A percentile compares a stretch with the other conserved stretches of the same genome.
Conservation (phyloP, 768 basidiomycete genomes). For the Mycena galopus region DNA sequence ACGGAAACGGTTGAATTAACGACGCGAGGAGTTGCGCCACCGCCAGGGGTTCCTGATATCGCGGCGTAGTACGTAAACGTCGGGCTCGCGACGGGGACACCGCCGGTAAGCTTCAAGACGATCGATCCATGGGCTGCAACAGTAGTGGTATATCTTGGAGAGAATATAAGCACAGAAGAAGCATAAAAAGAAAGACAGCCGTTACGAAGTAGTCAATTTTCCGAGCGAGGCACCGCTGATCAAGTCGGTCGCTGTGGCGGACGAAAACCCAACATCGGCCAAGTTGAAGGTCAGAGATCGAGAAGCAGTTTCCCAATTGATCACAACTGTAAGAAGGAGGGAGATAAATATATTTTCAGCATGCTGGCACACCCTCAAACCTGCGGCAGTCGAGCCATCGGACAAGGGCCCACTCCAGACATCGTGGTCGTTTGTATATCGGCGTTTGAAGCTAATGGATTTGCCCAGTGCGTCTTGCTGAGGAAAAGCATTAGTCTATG, state of each 20-base stretch:
- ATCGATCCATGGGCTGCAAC: slow-evolving; percentile 51
- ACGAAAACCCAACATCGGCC: slow-evolving; percentile 57
- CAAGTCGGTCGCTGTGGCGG: slow-evolving; percentile 56
- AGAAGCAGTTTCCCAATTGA: slow-evolving; percentile 58
- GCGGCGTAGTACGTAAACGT: slow-evolving; percentile 52
- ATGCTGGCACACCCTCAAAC: slow-evolving; percentile 41
- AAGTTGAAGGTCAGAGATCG: slow-evolving; percentile 57
- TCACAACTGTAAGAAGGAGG: slow-evolving; percentile 51
- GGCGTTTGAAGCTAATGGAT: slow-evolving; percentile 59
- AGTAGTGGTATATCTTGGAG: slow-evolving; percentile 50
- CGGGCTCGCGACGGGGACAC: slow-evolving; percentile 41
- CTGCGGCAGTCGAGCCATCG: slow-evolving; percentile 61
- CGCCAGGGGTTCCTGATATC: slow-evolving; percentile 49
- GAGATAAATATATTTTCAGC: slow-evolving; percentile 9
- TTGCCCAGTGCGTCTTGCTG: slow-evolving; percentile 62
- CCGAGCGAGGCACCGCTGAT: slow-evolving; percentile 56
- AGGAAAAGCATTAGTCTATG: background rate
- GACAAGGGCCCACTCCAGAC: slow-evolving; percentile 63
- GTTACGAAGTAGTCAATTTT: slow-evolving; percentile 50
- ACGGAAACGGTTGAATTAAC: slow-evolving; percentile 54
- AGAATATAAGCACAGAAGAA: background rate
- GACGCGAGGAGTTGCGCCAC: slow-evolving; percentile 52
- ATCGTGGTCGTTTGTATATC: slow-evolving; percentile 64
- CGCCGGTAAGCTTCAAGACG: slow-evolving; percentile 53
- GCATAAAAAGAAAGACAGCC: background rate